phyloP scores from a whole-genome alignment of 441 rosid species.

The Erodium chrysanthum region DNA sequence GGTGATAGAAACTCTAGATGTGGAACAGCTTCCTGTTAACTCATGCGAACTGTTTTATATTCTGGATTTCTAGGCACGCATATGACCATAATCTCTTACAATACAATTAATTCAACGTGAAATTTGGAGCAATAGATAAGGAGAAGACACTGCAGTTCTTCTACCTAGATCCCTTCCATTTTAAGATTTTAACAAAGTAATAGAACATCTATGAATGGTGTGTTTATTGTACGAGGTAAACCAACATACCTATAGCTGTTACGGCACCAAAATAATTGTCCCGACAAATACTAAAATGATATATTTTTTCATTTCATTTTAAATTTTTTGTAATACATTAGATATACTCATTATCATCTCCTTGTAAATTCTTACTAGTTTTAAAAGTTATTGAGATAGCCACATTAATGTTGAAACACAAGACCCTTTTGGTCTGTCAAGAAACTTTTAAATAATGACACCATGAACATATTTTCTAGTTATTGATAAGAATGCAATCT shows the following conservation, averaged over 20 bases:
- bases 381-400: neutral
- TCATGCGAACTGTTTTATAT: neutral
- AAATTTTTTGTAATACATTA: neutral
- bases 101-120: neutral
- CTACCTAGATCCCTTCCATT: neutral
- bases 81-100: neutral
- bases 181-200: neutral
- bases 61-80: neutral
- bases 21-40: neutral
- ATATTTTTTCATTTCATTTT: neutral
- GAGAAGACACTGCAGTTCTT: neutral
- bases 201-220: neutral
- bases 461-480: neutral
- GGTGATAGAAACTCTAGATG: conserved; percentile 1
- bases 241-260: neutral
- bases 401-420: neutral
- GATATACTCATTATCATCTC: neutral
- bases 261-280: neutral
- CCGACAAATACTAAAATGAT: neutral
- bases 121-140: neutral
- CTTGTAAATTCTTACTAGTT: neutral
- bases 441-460: neutral
- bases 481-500: neutral
- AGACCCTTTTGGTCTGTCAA: neutral
- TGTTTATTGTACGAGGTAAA: neutral